A percentile compares a stretch with the other conserved stretches of the same genome.
Conservation (phyloP, 768 basidiomycete species). For the Lactarius sp. region DNA sequence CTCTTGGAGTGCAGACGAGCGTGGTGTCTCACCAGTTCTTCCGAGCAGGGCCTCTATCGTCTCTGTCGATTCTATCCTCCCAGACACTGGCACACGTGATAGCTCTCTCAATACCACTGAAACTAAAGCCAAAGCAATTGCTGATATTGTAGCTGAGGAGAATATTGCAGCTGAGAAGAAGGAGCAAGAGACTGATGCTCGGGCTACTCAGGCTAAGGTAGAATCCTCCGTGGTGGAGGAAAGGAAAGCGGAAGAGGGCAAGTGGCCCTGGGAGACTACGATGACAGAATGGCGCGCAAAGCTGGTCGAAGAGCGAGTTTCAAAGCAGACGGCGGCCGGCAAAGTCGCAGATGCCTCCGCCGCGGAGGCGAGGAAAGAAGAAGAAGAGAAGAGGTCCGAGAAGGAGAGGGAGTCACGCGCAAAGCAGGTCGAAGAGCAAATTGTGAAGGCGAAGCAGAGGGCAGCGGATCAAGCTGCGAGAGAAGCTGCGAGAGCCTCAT, state of each 20-base stretch:
- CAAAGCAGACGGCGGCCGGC: no score
- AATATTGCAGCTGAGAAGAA: background rate
- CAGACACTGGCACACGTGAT: background rate
- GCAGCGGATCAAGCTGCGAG: no score
- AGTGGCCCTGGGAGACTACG: no score
- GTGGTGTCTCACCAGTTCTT: background rate
- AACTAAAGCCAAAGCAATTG: background rate
- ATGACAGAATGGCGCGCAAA: no score
- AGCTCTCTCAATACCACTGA: background rate
- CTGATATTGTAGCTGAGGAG: no score
- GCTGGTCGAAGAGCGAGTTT: background rate
- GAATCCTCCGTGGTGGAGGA: no score
- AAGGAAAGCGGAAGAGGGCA: no score
- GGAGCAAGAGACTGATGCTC: no score
- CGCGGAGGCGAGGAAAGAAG: background rate
- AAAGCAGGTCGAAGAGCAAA: no score
- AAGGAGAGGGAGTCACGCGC: background rate
- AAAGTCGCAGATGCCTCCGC: background rate
- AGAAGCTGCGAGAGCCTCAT: no score
- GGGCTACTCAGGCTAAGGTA: no score
- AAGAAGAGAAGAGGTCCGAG: background rate
- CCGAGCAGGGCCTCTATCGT: conserved; percentile 1
- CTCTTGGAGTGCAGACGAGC: background rate
- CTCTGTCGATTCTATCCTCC: background rate
- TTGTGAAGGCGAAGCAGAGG: background rate